Evolutionary conservation across 1,284 basidiomycete genomes (phyloP), one percentile per base, ranked within the genome.

Genomic region (Ceratobasidium sp.): DNA sequence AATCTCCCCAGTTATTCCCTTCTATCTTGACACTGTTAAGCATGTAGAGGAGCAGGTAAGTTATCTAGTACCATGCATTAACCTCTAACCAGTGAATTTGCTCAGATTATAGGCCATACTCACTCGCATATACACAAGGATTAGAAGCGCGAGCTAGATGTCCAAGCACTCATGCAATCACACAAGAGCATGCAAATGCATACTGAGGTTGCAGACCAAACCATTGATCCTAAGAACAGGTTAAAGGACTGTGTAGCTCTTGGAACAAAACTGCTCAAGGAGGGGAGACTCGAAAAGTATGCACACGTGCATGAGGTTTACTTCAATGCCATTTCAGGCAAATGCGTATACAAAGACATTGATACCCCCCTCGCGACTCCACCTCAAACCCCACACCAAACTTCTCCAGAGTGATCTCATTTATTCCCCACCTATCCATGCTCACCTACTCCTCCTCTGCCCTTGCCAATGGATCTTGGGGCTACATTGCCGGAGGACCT

Each of bases 41-140:
- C 54, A 57, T 19, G 54, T 57, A 17, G 54, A 57, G 33, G 24
- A 19, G 4, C 24, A 57, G 22, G 54, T 57, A 57, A 22, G 54
- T 29, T 27, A 27, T 29, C 50, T 51, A n/a, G 27, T 51, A 5
- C 19, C 19, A n/a, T 51, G 17, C 19, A n/a, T 51, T 51, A 24
- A 51, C 7, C 50, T 51, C 19, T 29, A 17, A 57, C 6, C 31
- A 22, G 17, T 57, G 6, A 22, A 15, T 29, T 7, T 57, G 24
- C n/a, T 33, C 33, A 57, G 54, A 57, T 57, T 14, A 22, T 29
- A 4, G 54, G 54, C 6, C 24, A 27, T 27, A 27, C 24, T 19
- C 54, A 57, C 54, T 57, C 54, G 31, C 54, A 33, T 27, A 27
- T 57, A 9, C 54, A 57, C 54, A 57, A 57, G 54, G 33, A 27